phyloP scores from a whole-genome alignment of 192 early-diverging fungal species.

The Haplosporangium gracile region DNA sequence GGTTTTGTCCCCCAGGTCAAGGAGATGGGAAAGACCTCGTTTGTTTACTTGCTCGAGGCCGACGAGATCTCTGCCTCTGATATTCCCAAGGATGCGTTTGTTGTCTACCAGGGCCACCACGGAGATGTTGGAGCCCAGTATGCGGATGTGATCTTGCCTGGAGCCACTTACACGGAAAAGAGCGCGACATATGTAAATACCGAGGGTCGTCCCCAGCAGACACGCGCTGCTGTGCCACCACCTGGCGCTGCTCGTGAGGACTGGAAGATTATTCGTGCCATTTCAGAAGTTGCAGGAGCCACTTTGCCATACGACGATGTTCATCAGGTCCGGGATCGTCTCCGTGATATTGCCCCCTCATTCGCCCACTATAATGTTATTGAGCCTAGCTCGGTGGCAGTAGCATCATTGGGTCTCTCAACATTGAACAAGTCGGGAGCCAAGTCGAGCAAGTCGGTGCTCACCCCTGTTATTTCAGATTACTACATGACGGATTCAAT shows the following conservation, averaged over 20 bases:
- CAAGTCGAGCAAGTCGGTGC: constrained; percentile 55
- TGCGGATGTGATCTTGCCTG: constrained; percentile 97
- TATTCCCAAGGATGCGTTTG: constrained; percentile 92
- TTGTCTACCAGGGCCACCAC: constrained; percentile 99
- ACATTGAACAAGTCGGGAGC: constrained; percentile 61
- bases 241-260: constrained; percentile 95
- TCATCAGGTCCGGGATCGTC: constrained; percentile 81
- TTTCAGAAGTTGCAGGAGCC: constrained; percentile 89
- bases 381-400: constrained; percentile 70
- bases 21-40: constrained; percentile 63
- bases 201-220: constrained; percentile 94
- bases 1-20: constrained; percentile 80
- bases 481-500: constrained; percentile 98
- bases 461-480: constrained; percentile 81
- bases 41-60: constrained; percentile 94
- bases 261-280: constrained; percentile 98
- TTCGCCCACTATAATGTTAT: constrained; percentile 81
- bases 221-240: constrained; percentile 92
- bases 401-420: constrained; percentile 70
- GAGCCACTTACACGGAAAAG: constrained; percentile 97
- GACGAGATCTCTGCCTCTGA: constrained; percentile 84
- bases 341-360: constrained; percentile 88
- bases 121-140: constrained; percentile 95
- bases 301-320: constrained; percentile 94
- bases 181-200: constrained; percentile 96